Base-by-base conservation (phyloP, 2,329 filamentous ascomycete species). In the Beauveria medogensis region DNA sequence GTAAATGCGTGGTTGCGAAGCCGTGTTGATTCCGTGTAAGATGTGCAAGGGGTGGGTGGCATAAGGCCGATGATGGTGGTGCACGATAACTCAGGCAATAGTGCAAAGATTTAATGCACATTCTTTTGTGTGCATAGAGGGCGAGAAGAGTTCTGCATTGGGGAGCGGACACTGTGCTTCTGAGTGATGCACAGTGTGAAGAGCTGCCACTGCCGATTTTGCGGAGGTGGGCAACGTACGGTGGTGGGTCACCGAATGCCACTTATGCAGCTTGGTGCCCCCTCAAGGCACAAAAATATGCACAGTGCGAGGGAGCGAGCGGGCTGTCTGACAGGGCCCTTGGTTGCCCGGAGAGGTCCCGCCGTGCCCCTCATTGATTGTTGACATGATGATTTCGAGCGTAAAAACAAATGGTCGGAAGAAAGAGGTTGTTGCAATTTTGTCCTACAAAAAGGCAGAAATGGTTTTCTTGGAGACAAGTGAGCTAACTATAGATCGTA, bases 341-440 rank as follows among this genome's bases (percentile, higher is more conserved):
- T 43, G 56, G 56, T 59, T 59, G 56, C 56, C 37, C 8, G 37
- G 56, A 52, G 47, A 52, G 37, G 46, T 52, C 56, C 56, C 56
- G 56, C 56, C 44, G 37, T 59, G 56, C 47, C 56, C 55, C 55
- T 59, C 55, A 51, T 52, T 44, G 47, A 43, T 59, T 59, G 56
- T 59, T 59, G 56, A 59, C 56, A 50, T 59, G 51, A 37, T 26
- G 52, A 52, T 59, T 51, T 59, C 37, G n/a, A 46, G 34, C 6
- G 14, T 14, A 26, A 50, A 28, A 43, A 51, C 44, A 51, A 40
- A 50, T 34, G 37, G 26, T 14, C 6, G 9, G 12, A 40, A 14
- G 26, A 18, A 18, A 28, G 20, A 7, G 14, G 18, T 9, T 9
- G 24, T 12, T 16, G 22, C 6, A 16, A 10, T 40, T 26, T 4